Base-by-base conservation (phyloP, 208 protist genomes). In the Leishmania gerbilli region DNA sequence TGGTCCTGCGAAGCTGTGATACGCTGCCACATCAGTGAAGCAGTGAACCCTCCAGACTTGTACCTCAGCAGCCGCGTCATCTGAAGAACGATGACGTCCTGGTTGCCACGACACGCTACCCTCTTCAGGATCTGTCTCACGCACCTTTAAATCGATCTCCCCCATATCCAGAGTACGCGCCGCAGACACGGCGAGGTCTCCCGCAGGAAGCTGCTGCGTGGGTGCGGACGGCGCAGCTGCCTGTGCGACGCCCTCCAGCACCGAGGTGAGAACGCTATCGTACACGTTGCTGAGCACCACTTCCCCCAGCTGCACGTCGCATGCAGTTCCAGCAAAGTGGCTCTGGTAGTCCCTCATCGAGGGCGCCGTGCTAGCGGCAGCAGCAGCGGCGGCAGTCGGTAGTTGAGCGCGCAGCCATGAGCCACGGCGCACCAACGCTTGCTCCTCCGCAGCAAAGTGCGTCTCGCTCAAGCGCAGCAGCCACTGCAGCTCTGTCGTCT, bases 401-500 rank as follows among this genome's bases (percentile, higher is more conserved):
- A 21, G 53, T 40, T 69, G 75, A 11, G 76, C 45, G 19, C 65
- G 72, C 64, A 79, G 21, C 82, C 82, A 86, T 56, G 79, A 67
- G 4, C 82, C 82, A 42, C 82, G 82, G 37, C 82, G 82, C 74
- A 86, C 82, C 56, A 86, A 60, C 40, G 53, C 58, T 4, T 47
- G 53, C 67, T 86, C 78, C 17, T 86, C 74, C 5, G 17, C 51
- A 45, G 82, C 82, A 53, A 82, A 62, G 45, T 86, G 77, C 45
- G 82, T 86, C 42, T 86, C 82, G 7, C 56, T 17, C 37, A 86
- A 58, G 5, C 42, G 47, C 34, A 86, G 53, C 8, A 86, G 71
- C 82, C 82, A 86, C 78, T 82, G 82, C 15, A 86, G 74, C 64
- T 68, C 45, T n/a, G 62, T 74, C 13, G 55, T 79, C 42, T 74